phyloP scores from a whole-genome alignment of 176 grass and related monocot genomes.

The Oryza brachyantha region DNA sequence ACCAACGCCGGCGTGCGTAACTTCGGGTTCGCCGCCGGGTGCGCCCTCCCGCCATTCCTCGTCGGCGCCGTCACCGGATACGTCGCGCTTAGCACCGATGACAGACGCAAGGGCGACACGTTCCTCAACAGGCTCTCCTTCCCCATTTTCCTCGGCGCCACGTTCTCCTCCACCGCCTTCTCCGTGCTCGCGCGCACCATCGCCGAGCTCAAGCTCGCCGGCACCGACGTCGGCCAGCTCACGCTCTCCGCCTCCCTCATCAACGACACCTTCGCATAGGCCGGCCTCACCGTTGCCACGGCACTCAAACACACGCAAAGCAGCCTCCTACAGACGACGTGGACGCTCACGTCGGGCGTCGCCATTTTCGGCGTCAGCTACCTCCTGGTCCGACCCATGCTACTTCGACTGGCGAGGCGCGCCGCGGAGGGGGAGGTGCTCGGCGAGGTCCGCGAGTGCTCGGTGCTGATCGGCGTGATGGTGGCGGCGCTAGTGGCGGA shows the following conservation, averaged over 20 bases:
- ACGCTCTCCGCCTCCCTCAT: slow-evolving; percentile 60
- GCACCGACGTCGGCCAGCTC: slow-evolving; percentile 63
- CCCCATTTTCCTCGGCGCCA: slow-evolving; percentile 56
- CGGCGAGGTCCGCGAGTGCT: slow-evolving; percentile 45
- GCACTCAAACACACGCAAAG: slow-evolving; percentile 31
- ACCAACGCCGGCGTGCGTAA: slow-evolving; percentile 26
- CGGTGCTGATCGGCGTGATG: slow-evolving; percentile 60
- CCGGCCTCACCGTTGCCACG: slow-evolving; percentile 39
- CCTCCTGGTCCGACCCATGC: slow-evolving; percentile 31
- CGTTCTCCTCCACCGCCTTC: slow-evolving; percentile 64
- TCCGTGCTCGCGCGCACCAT: slow-evolving; percentile 63
- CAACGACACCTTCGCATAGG: slow-evolving; percentile 56
- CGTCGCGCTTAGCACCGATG: slow-evolving; percentile 12
- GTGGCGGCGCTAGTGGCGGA: slow-evolving; percentile 28
- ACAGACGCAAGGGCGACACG: background rate
- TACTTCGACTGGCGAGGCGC: slow-evolving; percentile 26
- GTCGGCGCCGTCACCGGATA: slow-evolving; percentile 34
- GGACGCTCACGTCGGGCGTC: slow-evolving; percentile 32
- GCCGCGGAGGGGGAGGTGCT: slow-evolving; percentile 23
- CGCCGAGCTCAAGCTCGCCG: slow-evolving; percentile 66
- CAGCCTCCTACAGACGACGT: background rate
- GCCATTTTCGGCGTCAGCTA: slow-evolving; percentile 36
- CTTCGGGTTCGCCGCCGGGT: slow-evolving; percentile 56
- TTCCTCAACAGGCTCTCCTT: slow-evolving; percentile 38
- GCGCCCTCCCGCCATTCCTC: slow-evolving; percentile 48